A percentile compares a stretch with the other conserved stretches of the same genome.
phyloP scores from a whole-genome alignment of 805 yeast species.

The Cephaloascus albidus region DNA sequence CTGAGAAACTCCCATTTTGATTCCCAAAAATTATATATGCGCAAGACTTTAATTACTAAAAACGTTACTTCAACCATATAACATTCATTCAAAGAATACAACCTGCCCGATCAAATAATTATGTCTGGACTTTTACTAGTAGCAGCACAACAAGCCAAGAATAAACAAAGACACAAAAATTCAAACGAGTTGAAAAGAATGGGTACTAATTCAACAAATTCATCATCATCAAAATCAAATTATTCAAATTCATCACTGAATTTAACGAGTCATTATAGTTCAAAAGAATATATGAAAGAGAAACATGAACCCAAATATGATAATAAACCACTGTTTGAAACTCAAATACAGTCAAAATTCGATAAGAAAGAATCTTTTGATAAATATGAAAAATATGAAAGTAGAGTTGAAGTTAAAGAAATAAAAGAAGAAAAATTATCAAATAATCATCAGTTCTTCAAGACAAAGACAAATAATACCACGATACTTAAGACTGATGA shows the following conservation, averaged over 20 bases:
- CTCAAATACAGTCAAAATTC: too few species aligned
- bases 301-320: neutral
- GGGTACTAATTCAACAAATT: neutral
- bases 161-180: neutral
- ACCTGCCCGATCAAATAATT: too few species aligned
- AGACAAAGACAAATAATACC: neutral
- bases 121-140: neutral
- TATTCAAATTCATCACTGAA: neutral
- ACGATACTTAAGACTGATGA: neutral
- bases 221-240: neutral
- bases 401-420: neutral
- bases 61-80: too few species aligned
- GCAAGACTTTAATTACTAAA: too few species aligned
- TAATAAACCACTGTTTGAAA: too few species aligned
- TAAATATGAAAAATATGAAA: too few species aligned
- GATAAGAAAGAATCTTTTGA: too few species aligned
- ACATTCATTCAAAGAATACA: too few species aligned
- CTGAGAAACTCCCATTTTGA: too few species aligned
- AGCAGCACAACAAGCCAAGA: neutral
- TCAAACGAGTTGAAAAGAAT: neutral
- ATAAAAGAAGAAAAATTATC: neutral
- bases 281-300: neutral
- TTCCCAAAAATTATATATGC: too few species aligned
- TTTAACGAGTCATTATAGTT: too few species aligned
- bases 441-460: neutral